Conservation (phyloP, 768 basidiomycete species). For the Auricularia sp. region DNA sequence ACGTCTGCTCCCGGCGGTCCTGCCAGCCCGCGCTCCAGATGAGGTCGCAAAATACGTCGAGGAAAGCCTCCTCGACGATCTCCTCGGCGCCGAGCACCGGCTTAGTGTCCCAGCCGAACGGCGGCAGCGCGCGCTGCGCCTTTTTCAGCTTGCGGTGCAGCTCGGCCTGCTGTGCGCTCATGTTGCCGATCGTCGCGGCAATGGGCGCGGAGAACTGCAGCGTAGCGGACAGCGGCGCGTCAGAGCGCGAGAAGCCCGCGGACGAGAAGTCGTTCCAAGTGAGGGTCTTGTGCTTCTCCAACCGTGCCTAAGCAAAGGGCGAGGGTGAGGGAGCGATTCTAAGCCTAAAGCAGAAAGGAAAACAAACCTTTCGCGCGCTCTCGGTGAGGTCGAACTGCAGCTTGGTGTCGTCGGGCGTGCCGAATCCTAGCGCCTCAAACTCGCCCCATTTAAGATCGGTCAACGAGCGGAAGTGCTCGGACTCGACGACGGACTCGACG, state of each 20-base stretch:
- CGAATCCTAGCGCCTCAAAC: conserved; percentile 80
- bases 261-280: conserved; percentile 86
- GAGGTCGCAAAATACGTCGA: conserved; percentile 78
- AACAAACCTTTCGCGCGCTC: conserved; percentile 56
- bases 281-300: conserved; percentile 71
- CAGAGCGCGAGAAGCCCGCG: conserved; percentile 70
- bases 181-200: conserved; percentile 48
- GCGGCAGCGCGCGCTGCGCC: conserved; percentile 55
- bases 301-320: conserved; percentile 38
- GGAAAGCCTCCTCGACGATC: conserved; percentile 80
- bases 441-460: conserved; percentile 88
- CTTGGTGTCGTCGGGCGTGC: conserved; percentile 49
- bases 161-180: conserved; percentile 67
- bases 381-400: conserved; percentile 91
- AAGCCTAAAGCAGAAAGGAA: conserved; percentile 16
- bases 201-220: conserved; percentile 65
- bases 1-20: conserved; percentile 70
- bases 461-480: conserved; percentile 67
- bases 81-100: conserved; percentile 65
- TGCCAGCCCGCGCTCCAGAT: conserved; percentile 80
- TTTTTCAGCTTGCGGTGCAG: conserved; percentile 75
- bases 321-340: conserved; percentile 2
- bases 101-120: conserved; percentile 89
- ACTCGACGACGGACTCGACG: conserved; percentile 26
- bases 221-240: conserved; percentile 66